Percentiles rank a stretch among this genome's conserved stretches.
phyloP scores from a whole-genome alignment of 768 basidiomycete genomes.

The Phanerodontia chrysosporium region DNA sequence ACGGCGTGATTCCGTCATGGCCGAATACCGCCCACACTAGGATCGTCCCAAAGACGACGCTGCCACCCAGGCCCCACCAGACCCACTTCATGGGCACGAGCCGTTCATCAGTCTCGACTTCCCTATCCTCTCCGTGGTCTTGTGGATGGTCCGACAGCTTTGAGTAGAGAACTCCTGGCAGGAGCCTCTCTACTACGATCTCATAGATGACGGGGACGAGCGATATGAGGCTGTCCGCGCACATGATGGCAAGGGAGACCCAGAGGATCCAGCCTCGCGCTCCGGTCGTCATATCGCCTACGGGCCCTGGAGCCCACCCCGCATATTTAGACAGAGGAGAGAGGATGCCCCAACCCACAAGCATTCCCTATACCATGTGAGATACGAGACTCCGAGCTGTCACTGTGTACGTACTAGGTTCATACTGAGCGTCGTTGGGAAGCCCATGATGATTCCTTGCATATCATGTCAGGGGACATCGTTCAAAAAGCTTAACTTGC shows the following conservation, averaged over 20 bases:
- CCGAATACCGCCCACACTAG: conserved; percentile 91
- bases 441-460: conserved; percentile 94
- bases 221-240: conserved; percentile 83
- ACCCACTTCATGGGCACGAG: conserved; percentile 85
- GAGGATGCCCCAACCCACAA: conserved; percentile 94
- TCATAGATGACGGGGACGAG: conserved; percentile 71
- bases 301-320: conserved; percentile 94
- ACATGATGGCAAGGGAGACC: conserved; percentile 94
- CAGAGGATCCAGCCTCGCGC: conserved; percentile 98
- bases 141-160: conserved; percentile 9
- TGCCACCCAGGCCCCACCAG: conserved; percentile 53
- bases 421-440: conserved; percentile 92
- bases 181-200: conserved; percentile 35
- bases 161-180: neutral
- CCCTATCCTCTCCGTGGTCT: conserved; percentile 44
- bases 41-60: conserved; percentile 64
- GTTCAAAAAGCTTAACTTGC: neutral
- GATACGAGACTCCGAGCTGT: neutral
- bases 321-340: conserved; percentile 77
- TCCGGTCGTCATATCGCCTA: conserved; percentile 81
- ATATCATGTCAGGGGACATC: conserved; percentile 1
- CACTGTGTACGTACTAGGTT: conserved; percentile 53
- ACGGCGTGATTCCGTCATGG: conserved; percentile 86
- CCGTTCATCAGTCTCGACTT: conserved; percentile 72
- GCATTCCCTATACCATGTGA: conserved; percentile 65